Evolutionary conservation across 495 filamentous ascomycete species (phyloP).

Genomic region (Xylaria telfairii): DNA sequence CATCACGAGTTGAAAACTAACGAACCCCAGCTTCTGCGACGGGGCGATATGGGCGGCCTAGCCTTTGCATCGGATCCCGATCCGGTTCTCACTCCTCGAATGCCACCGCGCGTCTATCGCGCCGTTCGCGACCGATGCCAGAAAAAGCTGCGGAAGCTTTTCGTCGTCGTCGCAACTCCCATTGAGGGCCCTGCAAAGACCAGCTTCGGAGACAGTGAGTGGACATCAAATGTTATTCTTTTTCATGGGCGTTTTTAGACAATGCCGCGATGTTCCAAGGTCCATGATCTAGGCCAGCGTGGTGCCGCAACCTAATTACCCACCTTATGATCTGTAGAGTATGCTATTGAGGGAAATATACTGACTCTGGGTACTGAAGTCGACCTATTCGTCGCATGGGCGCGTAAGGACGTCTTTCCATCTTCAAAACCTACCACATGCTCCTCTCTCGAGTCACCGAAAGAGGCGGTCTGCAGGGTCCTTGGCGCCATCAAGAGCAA

Average conservation of each 20-base stretch:
- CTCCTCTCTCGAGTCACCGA: not conserved
- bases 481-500: conserved; percentile 43
- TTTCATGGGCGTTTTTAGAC: not conserved
- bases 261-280: not conserved
- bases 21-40: not conserved
- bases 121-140: conserved; percentile 47
- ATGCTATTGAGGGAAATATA: not conserved
- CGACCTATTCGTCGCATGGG: conserved; percentile 61
- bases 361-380: conserved; percentile 33
- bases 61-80: conserved; percentile 55
- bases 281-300: not conserved
- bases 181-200: conserved; percentile 62
- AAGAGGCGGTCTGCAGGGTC: conserved; percentile 12
- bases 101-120: conserved; percentile 57
- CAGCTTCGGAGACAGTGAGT: conserved; percentile 57
- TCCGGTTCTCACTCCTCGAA: conserved; percentile 62
- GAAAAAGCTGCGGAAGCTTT: conserved; percentile 51
- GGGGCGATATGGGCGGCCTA: conserved; percentile 60
- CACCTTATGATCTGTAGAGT: not conserved
- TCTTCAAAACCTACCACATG: not conserved
- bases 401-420: conserved; percentile 36
- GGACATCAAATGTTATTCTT: not conserved
- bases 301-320: too few relatives aligned
- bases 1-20: not conserved
- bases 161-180: conserved; percentile 52